Conservation (phyloP, 345 rosid genomes). For the Abelmoschus esculentus region DNA sequence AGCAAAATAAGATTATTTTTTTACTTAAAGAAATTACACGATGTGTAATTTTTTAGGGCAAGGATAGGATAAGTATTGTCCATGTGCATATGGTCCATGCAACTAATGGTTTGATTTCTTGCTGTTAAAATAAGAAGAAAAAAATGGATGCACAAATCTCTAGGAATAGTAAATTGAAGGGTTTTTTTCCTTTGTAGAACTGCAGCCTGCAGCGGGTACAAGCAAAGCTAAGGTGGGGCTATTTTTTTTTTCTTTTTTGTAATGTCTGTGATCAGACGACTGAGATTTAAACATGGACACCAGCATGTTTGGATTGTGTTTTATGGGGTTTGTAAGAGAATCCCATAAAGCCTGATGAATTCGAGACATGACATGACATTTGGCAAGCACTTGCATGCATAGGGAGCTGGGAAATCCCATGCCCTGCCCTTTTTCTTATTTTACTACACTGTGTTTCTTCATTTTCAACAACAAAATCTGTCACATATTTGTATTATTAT, state of each 20-base stretch:
- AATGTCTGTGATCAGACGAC: not conserved
- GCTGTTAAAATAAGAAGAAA: too few species aligned
- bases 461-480: not conserved
- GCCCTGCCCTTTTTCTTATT: not conserved
- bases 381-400: not conserved
- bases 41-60: too few species aligned
- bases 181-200: not conserved
- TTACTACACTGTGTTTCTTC: not conserved
- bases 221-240: not conserved
- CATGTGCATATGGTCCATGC: too few species aligned
- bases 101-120: too few species aligned
- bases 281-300: conserved; percentile 8
- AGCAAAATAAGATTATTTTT: too few species aligned
- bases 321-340: conserved; percentile 16
- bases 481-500: not conserved
- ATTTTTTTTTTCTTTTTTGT: not conserved
- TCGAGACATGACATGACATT: conserved; percentile 17
- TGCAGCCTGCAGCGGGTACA: not conserved
- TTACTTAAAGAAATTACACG: too few species aligned
- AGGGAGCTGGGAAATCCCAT: not conserved
- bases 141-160: not conserved
- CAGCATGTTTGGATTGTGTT: not conserved
- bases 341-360: conserved; percentile 24
- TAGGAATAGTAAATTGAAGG: not conserved
- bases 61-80: too few species aligned